These are phyloP conservation scores for Allantophomopsis lycopodina DNA, from an alignment of 2,329 filamentous ascomycete genomes.

Conservation along the genomic window DNA sequence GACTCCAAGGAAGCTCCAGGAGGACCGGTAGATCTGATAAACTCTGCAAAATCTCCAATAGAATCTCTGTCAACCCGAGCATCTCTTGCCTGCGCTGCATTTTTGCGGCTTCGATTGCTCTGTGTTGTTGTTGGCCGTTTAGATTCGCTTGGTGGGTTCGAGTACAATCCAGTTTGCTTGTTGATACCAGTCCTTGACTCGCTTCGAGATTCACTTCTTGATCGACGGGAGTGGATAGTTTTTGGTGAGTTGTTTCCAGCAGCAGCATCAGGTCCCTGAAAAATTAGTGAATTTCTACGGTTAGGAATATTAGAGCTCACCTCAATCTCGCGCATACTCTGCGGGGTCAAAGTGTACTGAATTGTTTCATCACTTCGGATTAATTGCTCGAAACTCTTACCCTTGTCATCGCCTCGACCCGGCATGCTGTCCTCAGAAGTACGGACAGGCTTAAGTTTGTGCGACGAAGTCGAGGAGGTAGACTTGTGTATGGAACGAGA, in stretches of 20 bases:
- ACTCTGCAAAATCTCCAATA: constrained; percentile 73
- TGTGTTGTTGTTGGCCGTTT: neutral
- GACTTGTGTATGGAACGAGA: constrained; percentile 14
- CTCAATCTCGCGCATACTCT: constrained; percentile 65
- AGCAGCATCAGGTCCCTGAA: constrained; percentile 2
- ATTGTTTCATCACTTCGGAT: constrained; percentile 75
- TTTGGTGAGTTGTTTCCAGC: constrained; percentile 2
- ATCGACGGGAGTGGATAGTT: no score
- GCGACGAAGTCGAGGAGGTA: constrained; percentile 25
- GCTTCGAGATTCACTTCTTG: constrained; percentile 2
- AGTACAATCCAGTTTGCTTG: constrained; percentile 10
- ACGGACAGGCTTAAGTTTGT: constrained; percentile 36
- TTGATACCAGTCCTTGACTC: constrained; percentile 13
- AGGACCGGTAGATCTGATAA: constrained; percentile 76
- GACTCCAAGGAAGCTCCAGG: constrained; percentile 24
- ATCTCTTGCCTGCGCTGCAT: constrained; percentile 44
- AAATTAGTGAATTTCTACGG: neutral
- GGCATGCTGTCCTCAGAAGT: constrained; percentile 42
- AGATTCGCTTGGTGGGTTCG: constrained; percentile 4
- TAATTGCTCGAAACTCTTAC: constrained; percentile 61
- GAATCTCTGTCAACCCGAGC: constrained; percentile 59
- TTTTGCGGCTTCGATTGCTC: neutral
- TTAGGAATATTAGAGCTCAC: constrained; percentile 27
- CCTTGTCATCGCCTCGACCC: constrained; percentile 39
- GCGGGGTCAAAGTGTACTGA: constrained; percentile 69